Conservation (phyloP, 2,329 filamentous ascomycete genomes). For the Hypoxylon sp. region DNA sequence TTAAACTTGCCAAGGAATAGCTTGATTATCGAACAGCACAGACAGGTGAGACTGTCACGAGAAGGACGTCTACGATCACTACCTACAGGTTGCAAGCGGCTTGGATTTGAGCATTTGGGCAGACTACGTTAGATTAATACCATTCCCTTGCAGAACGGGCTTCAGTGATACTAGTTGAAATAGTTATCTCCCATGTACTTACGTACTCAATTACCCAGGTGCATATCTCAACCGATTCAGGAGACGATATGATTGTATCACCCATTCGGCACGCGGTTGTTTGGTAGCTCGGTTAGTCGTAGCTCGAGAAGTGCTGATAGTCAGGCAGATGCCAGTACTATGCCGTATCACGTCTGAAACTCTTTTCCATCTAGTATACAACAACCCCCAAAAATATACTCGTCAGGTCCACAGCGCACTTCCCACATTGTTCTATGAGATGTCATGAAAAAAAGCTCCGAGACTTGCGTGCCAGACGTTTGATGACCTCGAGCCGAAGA, state of each 20-base stretch:
- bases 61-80: neutral
- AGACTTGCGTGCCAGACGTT: no score
- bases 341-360: neutral
- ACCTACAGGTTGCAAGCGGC: neutral
- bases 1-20: neutral
- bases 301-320: neutral
- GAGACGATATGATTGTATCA: neutral
- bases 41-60: neutral
- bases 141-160: neutral
- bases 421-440: neutral
- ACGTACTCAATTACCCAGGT: no score
- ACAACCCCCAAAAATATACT: neutral
- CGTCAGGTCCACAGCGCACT: neutral
- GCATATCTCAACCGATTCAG: no score
- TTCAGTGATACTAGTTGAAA: neutral
- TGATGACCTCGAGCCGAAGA: no score
- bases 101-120: neutral
- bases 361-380: neutral
- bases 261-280: neutral
- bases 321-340: neutral
- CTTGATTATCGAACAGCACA: neutral
- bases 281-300: neutral
- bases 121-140: neutral
- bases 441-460: no score
- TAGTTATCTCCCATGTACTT: neutral